Percentiles rank a stretch among this genome's conserved stretches.
Conservation (phyloP, 257 asterid genomes). For the Solanum neorickii region DNA sequence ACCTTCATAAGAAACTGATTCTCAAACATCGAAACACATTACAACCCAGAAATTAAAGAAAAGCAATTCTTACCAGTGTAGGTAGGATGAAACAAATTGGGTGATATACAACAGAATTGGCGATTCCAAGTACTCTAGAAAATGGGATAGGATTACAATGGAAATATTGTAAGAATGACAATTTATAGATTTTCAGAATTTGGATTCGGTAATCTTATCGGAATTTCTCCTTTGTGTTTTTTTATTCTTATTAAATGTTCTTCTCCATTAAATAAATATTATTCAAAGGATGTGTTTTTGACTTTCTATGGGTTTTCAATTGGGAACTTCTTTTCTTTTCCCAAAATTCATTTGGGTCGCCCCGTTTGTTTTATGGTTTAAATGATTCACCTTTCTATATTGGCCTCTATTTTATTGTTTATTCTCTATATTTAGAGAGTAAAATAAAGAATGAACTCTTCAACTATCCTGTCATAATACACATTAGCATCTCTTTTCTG, state of each 20-base stretch:
- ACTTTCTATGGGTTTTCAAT: background rate
- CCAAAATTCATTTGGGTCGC: background rate
- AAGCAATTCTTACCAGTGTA: background rate
- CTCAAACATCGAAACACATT: background rate
- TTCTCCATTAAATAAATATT: background rate
- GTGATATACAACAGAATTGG: background rate
- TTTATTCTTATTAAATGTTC: background rate
- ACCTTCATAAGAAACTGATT: background rate
- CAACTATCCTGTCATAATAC: too few relatives aligned
- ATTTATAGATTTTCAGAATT: background rate
- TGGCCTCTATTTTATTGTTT: too few relatives aligned
- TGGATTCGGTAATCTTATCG: conserved; percentile 1
- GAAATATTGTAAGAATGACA: background rate
- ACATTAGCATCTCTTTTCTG: background rate
- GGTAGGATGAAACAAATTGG: background rate
- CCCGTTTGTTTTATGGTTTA: background rate
- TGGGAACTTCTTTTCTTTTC: background rate
- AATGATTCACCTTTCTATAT: too few relatives aligned
- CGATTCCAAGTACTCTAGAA: background rate
- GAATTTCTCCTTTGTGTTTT: background rate
- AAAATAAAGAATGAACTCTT: too few relatives aligned
- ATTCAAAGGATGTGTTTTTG: background rate
- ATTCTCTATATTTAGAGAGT: too few relatives aligned
- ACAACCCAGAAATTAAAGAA: background rate
- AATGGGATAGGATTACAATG: background rate